Evolutionary conservation across 208 protist genomes (phyloP).

Genomic region (Blechomonas ayalai): DNA sequence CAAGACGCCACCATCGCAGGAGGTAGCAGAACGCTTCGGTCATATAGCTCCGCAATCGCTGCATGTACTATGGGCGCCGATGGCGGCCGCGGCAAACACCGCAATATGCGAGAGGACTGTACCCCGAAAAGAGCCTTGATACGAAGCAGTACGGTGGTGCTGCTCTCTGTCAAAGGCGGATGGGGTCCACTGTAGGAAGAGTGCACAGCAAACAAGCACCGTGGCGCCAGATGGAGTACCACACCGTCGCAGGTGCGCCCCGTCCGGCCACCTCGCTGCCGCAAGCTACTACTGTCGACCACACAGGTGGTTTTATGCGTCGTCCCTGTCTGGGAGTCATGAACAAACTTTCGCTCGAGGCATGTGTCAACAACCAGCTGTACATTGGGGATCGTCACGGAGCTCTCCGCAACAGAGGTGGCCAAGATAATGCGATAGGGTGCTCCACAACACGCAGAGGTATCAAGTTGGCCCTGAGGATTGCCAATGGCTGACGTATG

Average conservation of each 20-base stretch:
- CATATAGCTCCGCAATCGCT: conserved; percentile 35
- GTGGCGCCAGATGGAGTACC: conserved; percentile 55
- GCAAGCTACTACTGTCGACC: conserved; percentile 28
- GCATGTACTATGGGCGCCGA: conserved; percentile 6
- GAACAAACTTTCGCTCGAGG: conserved; percentile 33
- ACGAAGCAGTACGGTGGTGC: conserved; percentile 38
- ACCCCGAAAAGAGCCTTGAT: conserved; percentile 61
- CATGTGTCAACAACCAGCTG: conserved; percentile 60
- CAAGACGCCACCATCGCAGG: neutral
- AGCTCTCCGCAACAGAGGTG: conserved; percentile 75
- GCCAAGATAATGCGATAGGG: conserved; percentile 52
- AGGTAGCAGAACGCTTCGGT: conserved; percentile 32
- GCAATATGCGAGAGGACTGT: too few relatives aligned
- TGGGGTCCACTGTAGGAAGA: too few relatives aligned
- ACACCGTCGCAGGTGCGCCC: conserved; percentile 66
- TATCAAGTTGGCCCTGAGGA: conserved; percentile 41
- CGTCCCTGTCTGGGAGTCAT: conserved; percentile 49
- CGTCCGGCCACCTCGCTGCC: conserved; percentile 52
- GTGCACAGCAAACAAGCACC: too few relatives aligned
- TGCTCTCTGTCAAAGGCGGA: conserved; percentile 25
- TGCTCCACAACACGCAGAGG: conserved; percentile 13
- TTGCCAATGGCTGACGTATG: conserved; percentile 54
- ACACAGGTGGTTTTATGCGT: conserved; percentile 29
- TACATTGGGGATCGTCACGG: conserved; percentile 69
- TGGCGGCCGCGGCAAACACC: conserved; percentile 29